Evolutionary conservation across 805 yeast genomes (phyloP), one percentile per base, ranked within the genome.

Genomic region (Sugiyamaella valdiviana): DNA sequence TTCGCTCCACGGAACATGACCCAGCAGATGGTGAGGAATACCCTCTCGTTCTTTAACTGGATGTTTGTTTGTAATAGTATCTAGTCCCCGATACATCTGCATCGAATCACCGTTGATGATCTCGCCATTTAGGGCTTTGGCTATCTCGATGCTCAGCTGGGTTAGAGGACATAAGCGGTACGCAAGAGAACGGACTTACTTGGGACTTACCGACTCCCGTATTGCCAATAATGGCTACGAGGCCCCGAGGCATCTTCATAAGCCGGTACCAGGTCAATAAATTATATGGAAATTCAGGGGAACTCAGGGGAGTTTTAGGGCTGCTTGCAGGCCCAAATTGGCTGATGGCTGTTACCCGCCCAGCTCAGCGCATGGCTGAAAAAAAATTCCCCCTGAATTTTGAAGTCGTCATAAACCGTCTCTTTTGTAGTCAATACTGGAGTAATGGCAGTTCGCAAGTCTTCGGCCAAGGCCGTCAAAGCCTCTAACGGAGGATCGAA

Each of bases 121-220:
- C 62, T 93, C 98, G 17, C 98, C 98, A 60, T 82, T 76, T 45
- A 84, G 75, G 22, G 74, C 74, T 56, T 77, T 73, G 9, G 97
- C 96, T 17, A 93, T 63, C 51, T 88, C 91, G 2, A 88, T 79
- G 41, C 87, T 77, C 51, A 85, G 76, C 74, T 80, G 55, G n/a
- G 22, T 37, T 32, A 24, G 24, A 41, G 19, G 10, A 10, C n/a
- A 45, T 14, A 39, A 5, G 47, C 14, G 17, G 20, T n/a, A 50
- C 44, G 46, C 23, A 12, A 36, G 6, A 26, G 23, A 20, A 20
- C 5, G 9, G 3, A n/a, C 37, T 58, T 59, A 79, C 74, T 57
- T 86, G 88, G 0, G 97, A 90, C 62, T 91, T 91, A 0, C 99
- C 99, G 10, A 89, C 97, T 0, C 98, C 99, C 0, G 99, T 91